A percentile compares a stretch with the other conserved stretches of the same genome.
These are phyloP conservation scores for Vitis hybrid DNA, from an alignment of 177 flowering plant species.

Conservation along the genomic window DNA sequence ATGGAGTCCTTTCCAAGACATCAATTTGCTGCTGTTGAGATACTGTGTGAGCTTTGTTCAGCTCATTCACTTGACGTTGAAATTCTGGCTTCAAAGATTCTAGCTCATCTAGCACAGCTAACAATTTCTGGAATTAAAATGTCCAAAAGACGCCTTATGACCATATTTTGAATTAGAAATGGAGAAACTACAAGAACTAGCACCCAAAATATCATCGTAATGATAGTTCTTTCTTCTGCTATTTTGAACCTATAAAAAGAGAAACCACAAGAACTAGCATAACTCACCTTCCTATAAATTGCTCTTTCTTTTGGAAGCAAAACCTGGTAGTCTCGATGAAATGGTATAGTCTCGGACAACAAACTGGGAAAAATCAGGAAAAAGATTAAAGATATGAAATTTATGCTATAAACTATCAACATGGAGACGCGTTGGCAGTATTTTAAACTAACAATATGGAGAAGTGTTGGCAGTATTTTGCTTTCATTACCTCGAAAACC, in stretches of 20 bases:
- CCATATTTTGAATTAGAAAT: background rate
- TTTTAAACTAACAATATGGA: background rate
- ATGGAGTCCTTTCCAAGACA: conserved; percentile 25
- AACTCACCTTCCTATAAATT: conserved; percentile 52
- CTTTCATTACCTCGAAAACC: conserved; percentile 84
- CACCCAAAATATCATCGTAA: too few species aligned
- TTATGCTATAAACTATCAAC: background rate
- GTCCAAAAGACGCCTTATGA: conserved; percentile 7
- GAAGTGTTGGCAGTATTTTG: background rate
- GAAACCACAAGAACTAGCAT: background rate
- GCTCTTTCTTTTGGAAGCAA: conserved; percentile 49
- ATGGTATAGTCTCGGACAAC: conserved; percentile 95
- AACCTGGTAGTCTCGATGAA: conserved; percentile 82
- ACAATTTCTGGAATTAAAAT: conserved; percentile 53
- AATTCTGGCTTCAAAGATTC: conserved; percentile 79
- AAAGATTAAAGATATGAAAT: conserved; percentile 1
- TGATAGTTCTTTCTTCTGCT: too few species aligned
- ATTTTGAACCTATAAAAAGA: background rate
- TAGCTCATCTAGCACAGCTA: conserved; percentile 69
- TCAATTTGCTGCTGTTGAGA: conserved; percentile 31
- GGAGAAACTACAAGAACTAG: too few species aligned
- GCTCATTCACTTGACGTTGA: conserved; percentile 47
- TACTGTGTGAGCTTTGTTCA: conserved; percentile 35
- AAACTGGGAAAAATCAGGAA: conserved; percentile 49
- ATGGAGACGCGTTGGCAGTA: conserved; percentile 1